Conservation (phyloP, 805 yeast species). For the Priceomyces carsonii region DNA sequence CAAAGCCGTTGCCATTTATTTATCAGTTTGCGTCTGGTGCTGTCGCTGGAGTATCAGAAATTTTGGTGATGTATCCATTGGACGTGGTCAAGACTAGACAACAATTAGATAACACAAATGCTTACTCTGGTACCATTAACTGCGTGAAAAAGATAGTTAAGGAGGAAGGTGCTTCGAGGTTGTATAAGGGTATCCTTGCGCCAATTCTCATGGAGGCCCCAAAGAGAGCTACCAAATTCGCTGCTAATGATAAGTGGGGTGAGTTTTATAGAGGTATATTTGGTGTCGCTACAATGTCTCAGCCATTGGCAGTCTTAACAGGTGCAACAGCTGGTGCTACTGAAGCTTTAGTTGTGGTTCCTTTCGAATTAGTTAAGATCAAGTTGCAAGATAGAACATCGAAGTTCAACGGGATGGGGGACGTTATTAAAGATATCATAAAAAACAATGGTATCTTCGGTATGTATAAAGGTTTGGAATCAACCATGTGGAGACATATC, state of each 20-base stretch:
- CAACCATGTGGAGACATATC: conserved; percentile 96
- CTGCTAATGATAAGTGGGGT: conserved; percentile 97
- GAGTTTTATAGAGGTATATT: conserved; percentile 72
- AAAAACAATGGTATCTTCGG: conserved; percentile 78
- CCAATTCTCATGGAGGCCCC: conserved; percentile 99
- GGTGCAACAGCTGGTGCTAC: conserved; percentile 99
- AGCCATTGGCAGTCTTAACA: conserved; percentile 81
- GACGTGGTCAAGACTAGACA: conserved; percentile 97
- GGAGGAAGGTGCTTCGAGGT: conserved; percentile 79
- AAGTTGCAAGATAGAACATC: conserved; percentile 88
- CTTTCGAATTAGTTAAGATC: conserved; percentile 94
- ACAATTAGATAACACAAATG: conserved; percentile 66
- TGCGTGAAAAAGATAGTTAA: conserved; percentile 80
- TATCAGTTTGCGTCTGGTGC: conserved; percentile 94
- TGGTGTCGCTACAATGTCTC: conserved; percentile 70
- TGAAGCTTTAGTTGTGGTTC: conserved; percentile 95
- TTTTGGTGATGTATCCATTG: conserved; percentile 91
- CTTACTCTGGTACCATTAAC: conserved; percentile 81
- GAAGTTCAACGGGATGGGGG: conserved; percentile 79
- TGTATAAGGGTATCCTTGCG: conserved; percentile 92
- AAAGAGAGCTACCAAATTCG: conserved; percentile 97
- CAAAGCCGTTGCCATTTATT: conserved; percentile 66
- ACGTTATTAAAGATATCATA: conserved; percentile 73
- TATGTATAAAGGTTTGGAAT: conserved; percentile 91
- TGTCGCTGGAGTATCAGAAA: conserved; percentile 96